Conservation (phyloP, 148 eudicot genomes). For the Heliamphora exappendiculata region DNA sequence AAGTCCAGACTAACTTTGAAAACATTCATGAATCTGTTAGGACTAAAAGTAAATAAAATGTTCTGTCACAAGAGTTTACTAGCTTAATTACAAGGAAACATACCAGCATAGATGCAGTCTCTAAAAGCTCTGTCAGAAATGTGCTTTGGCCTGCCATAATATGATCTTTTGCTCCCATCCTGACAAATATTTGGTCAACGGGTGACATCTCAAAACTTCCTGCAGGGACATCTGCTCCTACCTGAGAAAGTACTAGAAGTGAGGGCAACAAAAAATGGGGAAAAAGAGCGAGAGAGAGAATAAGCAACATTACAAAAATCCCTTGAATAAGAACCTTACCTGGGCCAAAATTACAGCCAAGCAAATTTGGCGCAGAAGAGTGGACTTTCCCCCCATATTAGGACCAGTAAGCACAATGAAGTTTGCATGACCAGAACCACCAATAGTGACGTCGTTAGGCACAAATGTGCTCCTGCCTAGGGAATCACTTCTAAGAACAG, state of each 20-base stretch:
- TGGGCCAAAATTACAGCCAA: constrained; percentile 94
- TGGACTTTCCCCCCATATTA: constrained; percentile 99
- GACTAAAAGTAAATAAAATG: background rate
- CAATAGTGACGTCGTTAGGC: constrained; percentile 73
- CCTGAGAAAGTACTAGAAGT: constrained; percentile 32
- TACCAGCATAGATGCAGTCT: constrained; percentile 98
- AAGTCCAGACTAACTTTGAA: background rate
- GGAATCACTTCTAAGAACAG: constrained; percentile 69
- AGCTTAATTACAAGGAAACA: constrained; percentile 14
- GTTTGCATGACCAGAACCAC: constrained; percentile 61
- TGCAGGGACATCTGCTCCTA: constrained; percentile 96
- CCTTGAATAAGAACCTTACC: constrained; percentile 32
- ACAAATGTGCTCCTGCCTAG: constrained; percentile 81
- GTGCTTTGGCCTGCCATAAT: constrained; percentile 99
- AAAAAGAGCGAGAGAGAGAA: too few species aligned
- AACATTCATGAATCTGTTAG: background rate
- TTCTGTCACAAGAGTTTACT: background rate
- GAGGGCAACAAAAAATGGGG: constrained; percentile 16
- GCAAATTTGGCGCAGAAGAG: constrained; percentile 97
- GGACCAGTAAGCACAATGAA: constrained; percentile 97
- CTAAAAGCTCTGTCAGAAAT: constrained; percentile 89
- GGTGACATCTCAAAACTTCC: constrained; percentile 73
- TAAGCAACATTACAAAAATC: background rate
- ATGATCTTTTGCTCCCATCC: constrained; percentile 99
- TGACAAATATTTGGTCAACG: constrained; percentile 81